phyloP scores from a whole-genome alignment of 495 filamentous ascomycete genomes.

The Durotheca rogersii region DNA sequence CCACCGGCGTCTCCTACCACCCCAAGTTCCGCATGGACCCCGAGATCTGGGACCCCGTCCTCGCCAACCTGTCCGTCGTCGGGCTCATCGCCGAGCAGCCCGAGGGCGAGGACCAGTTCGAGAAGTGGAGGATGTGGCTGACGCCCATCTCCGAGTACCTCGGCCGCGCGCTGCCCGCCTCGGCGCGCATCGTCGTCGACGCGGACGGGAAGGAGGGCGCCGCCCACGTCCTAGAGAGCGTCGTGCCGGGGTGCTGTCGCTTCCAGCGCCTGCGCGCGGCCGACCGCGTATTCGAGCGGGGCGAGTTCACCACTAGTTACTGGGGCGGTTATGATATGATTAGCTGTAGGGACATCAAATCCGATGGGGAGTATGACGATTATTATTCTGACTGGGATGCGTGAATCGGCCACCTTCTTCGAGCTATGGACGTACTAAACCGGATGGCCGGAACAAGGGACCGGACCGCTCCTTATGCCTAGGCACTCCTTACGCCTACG shows the following conservation, averaged over 20 bases:
- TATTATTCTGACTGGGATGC: slow-evolving; percentile 9
- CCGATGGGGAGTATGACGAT: slow-evolving; percentile 8
- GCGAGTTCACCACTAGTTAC: slow-evolving; percentile 2
- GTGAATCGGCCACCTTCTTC: too few relatives aligned
- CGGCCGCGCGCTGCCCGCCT: slow-evolving; percentile 1
- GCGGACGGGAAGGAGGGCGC: slow-evolving; percentile 6
- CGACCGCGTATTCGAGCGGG: not conserved
- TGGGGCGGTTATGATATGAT: not conserved
- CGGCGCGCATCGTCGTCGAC: slow-evolving; percentile 5
- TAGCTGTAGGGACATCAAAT: slow-evolving; percentile 4
- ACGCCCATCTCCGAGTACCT: slow-evolving; percentile 12
- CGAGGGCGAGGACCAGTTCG: slow-evolving; percentile 1
- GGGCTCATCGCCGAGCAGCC: slow-evolving; percentile 6
- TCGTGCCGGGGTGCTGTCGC: slow-evolving; percentile 5
- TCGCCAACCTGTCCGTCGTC: slow-evolving; percentile 1
- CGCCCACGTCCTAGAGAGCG: slow-evolving; percentile 4
- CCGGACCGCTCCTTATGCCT: too few relatives aligned
- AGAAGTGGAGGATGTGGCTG: slow-evolving; percentile 11
- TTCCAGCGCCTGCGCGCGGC: slow-evolving; percentile 4
- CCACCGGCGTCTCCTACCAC: not conserved
- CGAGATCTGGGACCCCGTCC: slow-evolving; percentile 5
- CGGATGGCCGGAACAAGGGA: too few relatives aligned
- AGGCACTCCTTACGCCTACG: too few relatives aligned
- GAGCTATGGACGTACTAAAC: too few relatives aligned
- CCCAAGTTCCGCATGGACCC: not conserved